Evolutionary conservation across 2,329 filamentous ascomycete genomes (phyloP), one percentile per base, ranked within the genome.

Genomic region (Purpureocillium takamizusanense): DNA sequence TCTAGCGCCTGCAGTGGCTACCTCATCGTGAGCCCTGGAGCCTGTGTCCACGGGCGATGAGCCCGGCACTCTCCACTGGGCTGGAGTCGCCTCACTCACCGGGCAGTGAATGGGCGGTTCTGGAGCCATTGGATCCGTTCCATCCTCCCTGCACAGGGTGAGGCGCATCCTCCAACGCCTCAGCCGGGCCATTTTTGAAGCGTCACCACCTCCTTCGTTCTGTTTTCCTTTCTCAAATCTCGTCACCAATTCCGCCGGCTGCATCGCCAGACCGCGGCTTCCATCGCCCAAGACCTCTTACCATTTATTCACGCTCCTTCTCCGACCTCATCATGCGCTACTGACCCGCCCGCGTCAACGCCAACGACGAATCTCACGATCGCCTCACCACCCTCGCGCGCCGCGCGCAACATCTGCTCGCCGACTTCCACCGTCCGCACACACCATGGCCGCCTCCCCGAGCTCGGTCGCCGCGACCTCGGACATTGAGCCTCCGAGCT

Each of bases 401-500:
- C n/a, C n/a, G 12, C 21, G 15, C 35, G 11, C 12, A 17, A 15
- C 29, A 17, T 13, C 7, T 34, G 28, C 28, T 13, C 11, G 5
- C 11, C 28, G 7, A 14, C 28, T 7, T 12, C 11, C 28, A 12
- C 21, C 10, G 21, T 25, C 21, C 21, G 21, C 21, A 10, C 21
- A n/a, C 48, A 47, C 37, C 35, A 66, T 66, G 62, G 58, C 59
- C 36, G 59, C 62, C 23, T 64, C 65, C 30, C 63, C 65, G 30
- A 59, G 52, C 49, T 67, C 61, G 14, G 47, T 56, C 41, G 56
- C 55, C 41, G 61, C 57, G 43, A 62, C 63, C 47, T 71, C 68
- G 35, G 70, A 72, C 39, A 51, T 59, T 27, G 69, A 72, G 40
- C 53, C 56, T 1, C 60, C 62, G 16, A 71, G 67, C 49, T 73